Conservation (phyloP, 345 rosid species). For the Aurinia saxatilis region DNA sequence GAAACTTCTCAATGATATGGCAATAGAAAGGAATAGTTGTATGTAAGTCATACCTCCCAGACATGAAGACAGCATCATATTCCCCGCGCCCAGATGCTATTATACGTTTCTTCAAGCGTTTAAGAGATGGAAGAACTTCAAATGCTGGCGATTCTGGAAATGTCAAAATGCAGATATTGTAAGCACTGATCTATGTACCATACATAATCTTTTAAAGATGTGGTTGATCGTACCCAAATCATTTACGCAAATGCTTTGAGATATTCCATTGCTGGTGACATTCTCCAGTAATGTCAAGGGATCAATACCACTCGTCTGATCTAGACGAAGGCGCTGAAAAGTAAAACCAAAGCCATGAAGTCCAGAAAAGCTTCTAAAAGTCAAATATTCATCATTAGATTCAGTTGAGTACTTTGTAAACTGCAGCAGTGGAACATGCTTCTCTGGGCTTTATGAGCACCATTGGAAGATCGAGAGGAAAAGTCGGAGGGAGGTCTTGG, state of each 20-base stretch:
- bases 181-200: neutral
- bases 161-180: neutral
- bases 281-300: slow-evolving; percentile 69
- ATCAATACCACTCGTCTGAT: slow-evolving; percentile 61
- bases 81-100: slow-evolving; percentile 76
- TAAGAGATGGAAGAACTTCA: slow-evolving; percentile 85
- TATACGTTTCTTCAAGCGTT: slow-evolving; percentile 68
- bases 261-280: slow-evolving; percentile 61
- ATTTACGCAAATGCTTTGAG: slow-evolving; percentile 81
- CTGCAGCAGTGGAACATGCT: slow-evolving; percentile 92
- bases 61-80: slow-evolving; percentile 91
- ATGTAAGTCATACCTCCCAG: slow-evolving; percentile 63
- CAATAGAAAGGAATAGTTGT: neutral
- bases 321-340: slow-evolving; percentile 59
- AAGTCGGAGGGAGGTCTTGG: slow-evolving; percentile 71
- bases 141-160: slow-evolving; percentile 87
- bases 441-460: slow-evolving; percentile 83
- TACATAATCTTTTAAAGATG: neutral
- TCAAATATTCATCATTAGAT: neutral
- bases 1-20: neutral
- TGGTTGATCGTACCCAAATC: slow-evolving; percentile 62
- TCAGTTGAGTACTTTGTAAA: slow-evolving; percentile 61
- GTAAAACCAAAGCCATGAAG: slow-evolving; percentile 11
- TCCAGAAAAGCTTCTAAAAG: neutral
- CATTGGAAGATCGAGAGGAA: slow-evolving; percentile 68